A percentile compares a stretch with the other conserved stretches of the same genome.
Conservation (phyloP, 2,329 filamentous ascomycete genomes). For the Botrytis elliptica region DNA sequence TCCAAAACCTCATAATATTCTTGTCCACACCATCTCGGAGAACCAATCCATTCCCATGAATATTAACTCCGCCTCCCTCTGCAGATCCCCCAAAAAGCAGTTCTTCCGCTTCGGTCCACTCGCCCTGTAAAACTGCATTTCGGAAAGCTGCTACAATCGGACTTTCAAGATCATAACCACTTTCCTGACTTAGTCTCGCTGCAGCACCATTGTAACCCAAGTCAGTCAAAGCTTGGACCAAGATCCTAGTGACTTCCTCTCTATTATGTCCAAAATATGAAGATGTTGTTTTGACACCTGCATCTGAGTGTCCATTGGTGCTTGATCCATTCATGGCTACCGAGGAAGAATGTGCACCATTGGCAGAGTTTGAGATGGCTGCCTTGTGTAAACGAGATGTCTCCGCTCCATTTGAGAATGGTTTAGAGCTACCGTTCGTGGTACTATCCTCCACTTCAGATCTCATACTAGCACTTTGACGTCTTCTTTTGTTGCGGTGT, state of each 20-base stretch:
- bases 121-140: conserved; percentile 72
- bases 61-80: conserved; percentile 47
- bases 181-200: conserved; percentile 71
- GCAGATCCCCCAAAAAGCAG: conserved; percentile 61
- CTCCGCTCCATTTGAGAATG: conserved; percentile 56
- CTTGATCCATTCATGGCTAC: conserved; percentile 53
- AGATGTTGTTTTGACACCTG: conserved; percentile 27
- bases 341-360: conserved; percentile 49
- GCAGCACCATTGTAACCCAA: conserved; percentile 83
- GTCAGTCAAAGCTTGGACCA: conserved; percentile 88
- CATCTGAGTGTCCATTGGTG: conserved; percentile 34
- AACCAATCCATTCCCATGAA: conserved; percentile 60
- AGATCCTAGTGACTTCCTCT: conserved; percentile 87
- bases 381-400: conserved; percentile 46
- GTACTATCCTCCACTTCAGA: conserved; percentile 54
- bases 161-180: conserved; percentile 84
- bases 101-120: conserved; percentile 82
- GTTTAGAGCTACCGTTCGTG: conserved; percentile 54
- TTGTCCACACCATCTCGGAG: conserved; percentile 73
- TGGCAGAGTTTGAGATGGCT: conserved; percentile 42
- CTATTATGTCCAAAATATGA: conserved; percentile 81
- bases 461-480: conserved; percentile 59
- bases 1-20: conserved; percentile 79
- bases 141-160: conserved; percentile 83
- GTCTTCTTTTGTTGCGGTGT: conserved; percentile 57